Evolutionary conservation across 2,329 filamentous ascomycete genomes (phyloP), one percentile per base, ranked within the genome.

Genomic region (Aspergillus viridinutans): DNA sequence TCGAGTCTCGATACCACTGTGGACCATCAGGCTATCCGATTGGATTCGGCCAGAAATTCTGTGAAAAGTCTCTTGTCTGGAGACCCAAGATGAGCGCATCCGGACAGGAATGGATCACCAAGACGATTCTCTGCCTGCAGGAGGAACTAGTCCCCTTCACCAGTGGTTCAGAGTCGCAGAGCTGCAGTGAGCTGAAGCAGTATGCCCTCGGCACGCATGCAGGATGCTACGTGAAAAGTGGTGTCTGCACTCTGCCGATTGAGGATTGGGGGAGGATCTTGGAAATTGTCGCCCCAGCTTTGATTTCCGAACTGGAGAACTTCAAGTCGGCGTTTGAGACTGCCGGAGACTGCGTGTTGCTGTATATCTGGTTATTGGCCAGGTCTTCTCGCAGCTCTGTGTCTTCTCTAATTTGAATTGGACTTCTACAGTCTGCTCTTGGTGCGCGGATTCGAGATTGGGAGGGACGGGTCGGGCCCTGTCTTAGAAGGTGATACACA

Each of bases 1-100:
- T 66, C 45, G 58, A 67, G 61, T 21, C 60, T 51, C 29, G 58
- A 54, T 47, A 61, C 59, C 32, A 61, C 61, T 59, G 64, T 65
- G 32, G 64, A 62, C 29, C 60, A 63, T 45, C 69, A 61, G 49
- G 67, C 65, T 52, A 75, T 63, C 61, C 72, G 62, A 20, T 72
- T 66, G 38, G 64, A 61, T 69, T 68, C 35, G 68, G 68, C 45
- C 54, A 62, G 12, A 63, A 68, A 50, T 69, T 66, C 59, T 70
- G 68, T 59, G 48, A 62, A 29, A 64, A 65, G 48, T 69, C 65
- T 48, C 52, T 53, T 4, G 42, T 42, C 9, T 59, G 54, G 6
- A 52, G 50, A 3, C 28, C 48, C n/a, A 35, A 60, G 17, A 59
- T 70, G 40, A 62, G 59, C 17, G 35, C 40, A 17, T 21, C 32